phyloP scores from a whole-genome alignment of 208 protist species.

The Leishmania braziliensis region DNA sequence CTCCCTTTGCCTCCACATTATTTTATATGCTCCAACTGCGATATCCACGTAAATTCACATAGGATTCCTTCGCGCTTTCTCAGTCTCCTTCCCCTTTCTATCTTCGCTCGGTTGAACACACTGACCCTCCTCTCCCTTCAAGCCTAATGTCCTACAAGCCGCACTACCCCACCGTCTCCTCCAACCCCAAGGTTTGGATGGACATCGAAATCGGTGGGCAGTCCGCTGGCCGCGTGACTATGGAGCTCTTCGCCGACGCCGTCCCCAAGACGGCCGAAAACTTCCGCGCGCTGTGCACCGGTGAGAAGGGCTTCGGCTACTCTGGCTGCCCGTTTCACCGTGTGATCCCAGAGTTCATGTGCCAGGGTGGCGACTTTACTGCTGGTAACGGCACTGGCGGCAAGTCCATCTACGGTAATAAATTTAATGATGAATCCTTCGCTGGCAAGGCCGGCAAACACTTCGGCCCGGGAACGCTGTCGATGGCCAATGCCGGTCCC shows the following conservation, averaged over 20 bases:
- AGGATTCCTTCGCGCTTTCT: slow-evolving; percentile 7
- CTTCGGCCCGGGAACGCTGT: slow-evolving; percentile 78
- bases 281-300: slow-evolving; percentile 64
- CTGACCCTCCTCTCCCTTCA: not conserved
- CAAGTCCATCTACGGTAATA: slow-evolving; percentile 68
- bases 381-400: slow-evolving; percentile 55
- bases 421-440: slow-evolving; percentile 66
- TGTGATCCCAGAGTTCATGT: slow-evolving; percentile 64
- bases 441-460: slow-evolving; percentile 57
- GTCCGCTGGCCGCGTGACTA: slow-evolving; percentile 41
- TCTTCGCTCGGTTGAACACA: slow-evolving; percentile 2
- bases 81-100: slow-evolving; percentile 15
- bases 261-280: slow-evolving; percentile 70
- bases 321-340: slow-evolving; percentile 54
- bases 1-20: not conserved
- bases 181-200: slow-evolving; percentile 76
- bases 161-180: slow-evolving; percentile 70
- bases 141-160: slow-evolving; percentile 75
- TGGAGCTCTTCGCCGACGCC: slow-evolving; percentile 61
- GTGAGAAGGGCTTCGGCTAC: slow-evolving; percentile 62
- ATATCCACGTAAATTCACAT: not conserved
- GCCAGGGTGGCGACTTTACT: slow-evolving; percentile 72
- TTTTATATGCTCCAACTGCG: too few relatives aligned
- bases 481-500: slow-evolving; percentile 92
- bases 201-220: slow-evolving; percentile 50